Percentiles rank a stretch among this genome's conserved stretches.
These are phyloP conservation scores for Cercospora zeae-maydis DNA, from an alignment of 2,329 filamentous ascomycete genomes.

Conservation along the genomic window DNA sequence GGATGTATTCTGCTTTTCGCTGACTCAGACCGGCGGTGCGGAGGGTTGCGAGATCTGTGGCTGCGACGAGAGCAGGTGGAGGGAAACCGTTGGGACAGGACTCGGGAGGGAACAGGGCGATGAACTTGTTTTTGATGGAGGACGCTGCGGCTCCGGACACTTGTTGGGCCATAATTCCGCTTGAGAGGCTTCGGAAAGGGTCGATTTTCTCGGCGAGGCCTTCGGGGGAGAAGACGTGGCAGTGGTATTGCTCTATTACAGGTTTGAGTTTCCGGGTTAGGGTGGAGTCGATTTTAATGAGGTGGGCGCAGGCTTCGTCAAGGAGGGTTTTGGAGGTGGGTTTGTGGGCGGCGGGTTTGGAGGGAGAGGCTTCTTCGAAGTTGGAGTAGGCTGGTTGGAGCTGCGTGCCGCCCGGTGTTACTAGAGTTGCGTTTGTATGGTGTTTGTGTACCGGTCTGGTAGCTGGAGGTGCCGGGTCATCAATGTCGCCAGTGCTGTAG, in stretches of 20 bases:
- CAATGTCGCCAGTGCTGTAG: conserved; percentile 41
- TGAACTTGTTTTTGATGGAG: conserved; percentile 82
- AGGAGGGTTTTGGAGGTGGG: conserved; percentile 59
- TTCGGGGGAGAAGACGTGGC: conserved; percentile 73
- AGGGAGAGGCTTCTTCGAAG: conserved; percentile 39
- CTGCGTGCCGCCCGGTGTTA: conserved; percentile 68
- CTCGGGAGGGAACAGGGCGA: conserved; percentile 60
- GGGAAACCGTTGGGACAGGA: conserved; percentile 57
- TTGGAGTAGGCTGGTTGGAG: conserved; percentile 51
- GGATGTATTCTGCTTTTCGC: conserved; percentile 92
- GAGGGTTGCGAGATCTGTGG: conserved; percentile 61
- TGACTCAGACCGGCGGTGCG: conserved; percentile 86
- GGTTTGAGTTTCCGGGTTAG: conserved; percentile 55
- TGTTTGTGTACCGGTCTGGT: conserved; percentile 59
- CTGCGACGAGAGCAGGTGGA: conserved; percentile 67
- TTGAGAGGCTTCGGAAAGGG: conserved; percentile 78
- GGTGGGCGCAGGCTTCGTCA: conserved; percentile 68
- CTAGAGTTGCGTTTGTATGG: conserved; percentile 64
- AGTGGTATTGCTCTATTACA: conserved; percentile 71
- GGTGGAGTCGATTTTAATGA: conserved; percentile 65
- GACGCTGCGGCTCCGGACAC: conserved; percentile 89
- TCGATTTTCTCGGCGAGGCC: conserved; percentile 82
- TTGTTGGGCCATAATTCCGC: conserved; percentile 93
- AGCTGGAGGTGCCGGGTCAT: conserved; percentile 35
- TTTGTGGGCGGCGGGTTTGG: conserved; percentile 32